Percentiles rank a stretch among this genome's conserved stretches.
Conservation (phyloP, 129 eudicot genomes). For the Chrysanthemum makinoi region DNA sequence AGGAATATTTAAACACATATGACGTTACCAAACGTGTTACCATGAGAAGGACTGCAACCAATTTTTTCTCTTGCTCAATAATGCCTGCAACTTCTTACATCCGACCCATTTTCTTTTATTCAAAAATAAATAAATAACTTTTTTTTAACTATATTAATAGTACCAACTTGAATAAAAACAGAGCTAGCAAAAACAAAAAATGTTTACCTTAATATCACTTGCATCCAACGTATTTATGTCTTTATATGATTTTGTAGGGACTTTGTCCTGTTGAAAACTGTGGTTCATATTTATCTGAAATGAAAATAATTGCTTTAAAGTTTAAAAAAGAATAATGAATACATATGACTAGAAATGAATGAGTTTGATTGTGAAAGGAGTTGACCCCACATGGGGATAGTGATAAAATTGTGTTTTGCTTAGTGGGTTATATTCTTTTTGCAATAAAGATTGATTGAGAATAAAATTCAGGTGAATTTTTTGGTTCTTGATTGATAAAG, state of each 20-base stretch:
- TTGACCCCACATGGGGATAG: slow-evolving; percentile 29
- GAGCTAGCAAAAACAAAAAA: not conserved
- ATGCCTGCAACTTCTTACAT: slow-evolving; percentile 14
- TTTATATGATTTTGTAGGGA: slow-evolving; percentile 23
- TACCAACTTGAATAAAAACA: slow-evolving; percentile 21
- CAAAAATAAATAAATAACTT: not conserved
- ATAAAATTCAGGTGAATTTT: slow-evolving; percentile 16
- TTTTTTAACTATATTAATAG: slow-evolving; percentile 16
- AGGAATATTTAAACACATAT: slow-evolving; percentile 17
- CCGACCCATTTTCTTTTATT: not conserved
- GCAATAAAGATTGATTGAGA: slow-evolving; percentile 21
- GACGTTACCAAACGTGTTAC: slow-evolving; percentile 29
- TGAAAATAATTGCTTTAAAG: slow-evolving; percentile 6
- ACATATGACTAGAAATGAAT: not conserved
- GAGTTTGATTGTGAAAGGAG: slow-evolving; percentile 12
- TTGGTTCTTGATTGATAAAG: slow-evolving; percentile 29
- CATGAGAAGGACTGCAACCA: slow-evolving; percentile 26
- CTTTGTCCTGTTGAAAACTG: slow-evolving; percentile 24
- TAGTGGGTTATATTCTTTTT: slow-evolving; percentile 24
- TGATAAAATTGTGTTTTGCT: slow-evolving; percentile 20
- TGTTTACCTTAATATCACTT: slow-evolving; percentile 17
- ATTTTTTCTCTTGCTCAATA: slow-evolving; percentile 23
- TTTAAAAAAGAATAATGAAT: slow-evolving; percentile 5
- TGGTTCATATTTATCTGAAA: slow-evolving; percentile 21
- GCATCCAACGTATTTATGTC: slow-evolving; percentile 17